phyloP scores from a whole-genome alignment of 2,329 filamentous ascomycete genomes.

The Colletotrichum caudatum region DNA sequence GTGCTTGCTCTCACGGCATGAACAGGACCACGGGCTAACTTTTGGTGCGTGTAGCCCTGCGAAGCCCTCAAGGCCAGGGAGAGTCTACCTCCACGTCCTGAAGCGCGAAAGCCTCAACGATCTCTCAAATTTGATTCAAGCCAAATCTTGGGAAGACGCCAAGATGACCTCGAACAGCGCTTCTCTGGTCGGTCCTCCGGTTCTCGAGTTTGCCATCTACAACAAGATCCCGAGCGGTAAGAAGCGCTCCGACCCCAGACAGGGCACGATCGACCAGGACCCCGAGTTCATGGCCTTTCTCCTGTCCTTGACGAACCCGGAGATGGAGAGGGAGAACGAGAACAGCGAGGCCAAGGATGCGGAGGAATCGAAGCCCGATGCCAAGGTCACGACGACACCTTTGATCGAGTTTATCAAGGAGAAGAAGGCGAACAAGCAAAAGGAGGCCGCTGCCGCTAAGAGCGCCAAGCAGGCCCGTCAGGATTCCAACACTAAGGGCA shows the following conservation, averaged over 20 bases:
- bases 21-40: slow-evolving; percentile 25
- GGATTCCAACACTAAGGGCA: slow-evolving; percentile 65
- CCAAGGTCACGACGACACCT: slow-evolving; percentile 83
- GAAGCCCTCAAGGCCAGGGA: slow-evolving; percentile 83
- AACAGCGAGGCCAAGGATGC: slow-evolving; percentile 58
- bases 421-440: slow-evolving; percentile 83
- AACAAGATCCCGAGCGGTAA: slow-evolving; percentile 83
- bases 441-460: slow-evolving; percentile 67
- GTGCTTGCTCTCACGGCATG: slow-evolving; percentile 47
- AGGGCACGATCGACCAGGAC: slow-evolving; percentile 97
- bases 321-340: slow-evolving; percentile 61
- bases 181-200: slow-evolving; percentile 81
- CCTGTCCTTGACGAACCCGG: slow-evolving; percentile 82
- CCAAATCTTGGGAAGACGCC: slow-evolving; percentile 81
- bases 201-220: slow-evolving; percentile 85
- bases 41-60: slow-evolving; percentile 69
- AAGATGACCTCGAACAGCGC: slow-evolving; percentile 79
- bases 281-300: slow-evolving; percentile 95
- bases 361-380: slow-evolving; percentile 63
- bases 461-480: slow-evolving; percentile 67
- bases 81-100: slow-evolving; percentile 86
- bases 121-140: slow-evolving; percentile 78
- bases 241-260: slow-evolving; percentile 82
- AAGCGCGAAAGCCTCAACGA: slow-evolving; percentile 74
- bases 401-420: slow-evolving; percentile 91